Conservation (phyloP, 176 grass and related monocot species). For the Hsuehochloa calcarea region DNA sequence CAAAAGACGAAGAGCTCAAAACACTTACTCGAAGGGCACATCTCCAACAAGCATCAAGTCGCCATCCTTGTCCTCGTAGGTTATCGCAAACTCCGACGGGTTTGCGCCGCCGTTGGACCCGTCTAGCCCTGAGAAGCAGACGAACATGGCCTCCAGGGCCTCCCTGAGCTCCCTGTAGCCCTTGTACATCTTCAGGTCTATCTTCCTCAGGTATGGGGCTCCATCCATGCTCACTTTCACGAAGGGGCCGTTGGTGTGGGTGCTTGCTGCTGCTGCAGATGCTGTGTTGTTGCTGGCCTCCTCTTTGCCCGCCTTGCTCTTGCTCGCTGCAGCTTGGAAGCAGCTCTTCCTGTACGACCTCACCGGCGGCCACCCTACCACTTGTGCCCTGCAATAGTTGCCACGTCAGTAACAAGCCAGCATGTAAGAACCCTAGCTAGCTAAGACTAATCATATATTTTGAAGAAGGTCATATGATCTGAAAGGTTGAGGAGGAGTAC, state of each 20-base stretch:
- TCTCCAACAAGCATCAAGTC: conserved; percentile 88
- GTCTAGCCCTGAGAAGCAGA: conserved; percentile 43
- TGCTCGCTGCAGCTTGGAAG: conserved; percentile 41
- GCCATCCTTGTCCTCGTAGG: conserved; percentile 81
- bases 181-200: conserved; percentile 70
- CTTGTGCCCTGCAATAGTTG: conserved; percentile 58
- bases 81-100: conserved; percentile 55
- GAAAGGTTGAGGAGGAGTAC: not conserved
- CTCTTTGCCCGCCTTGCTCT: conserved; percentile 26
- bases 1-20: not conserved
- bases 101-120: conserved; percentile 18
- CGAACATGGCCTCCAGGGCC: conserved; percentile 72
- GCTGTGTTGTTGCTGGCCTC: not conserved
- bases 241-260: conserved; percentile 4
- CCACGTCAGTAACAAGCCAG: not conserved
- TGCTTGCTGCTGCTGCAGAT: not conserved
- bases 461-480: not conserved
- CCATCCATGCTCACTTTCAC: conserved; percentile 98
- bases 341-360: conserved; percentile 76
- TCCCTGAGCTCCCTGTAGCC: conserved; percentile 79
- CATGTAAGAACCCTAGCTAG: not conserved
- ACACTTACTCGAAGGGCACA: conserved; percentile 71
- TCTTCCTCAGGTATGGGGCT: conserved; percentile 77
- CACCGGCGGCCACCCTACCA: conserved; percentile 95
- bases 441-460: not conserved